Evolutionary conservation across 495 filamentous ascomycete species (phyloP).

Genomic region (Aspergillus sclerotioniger): DNA sequence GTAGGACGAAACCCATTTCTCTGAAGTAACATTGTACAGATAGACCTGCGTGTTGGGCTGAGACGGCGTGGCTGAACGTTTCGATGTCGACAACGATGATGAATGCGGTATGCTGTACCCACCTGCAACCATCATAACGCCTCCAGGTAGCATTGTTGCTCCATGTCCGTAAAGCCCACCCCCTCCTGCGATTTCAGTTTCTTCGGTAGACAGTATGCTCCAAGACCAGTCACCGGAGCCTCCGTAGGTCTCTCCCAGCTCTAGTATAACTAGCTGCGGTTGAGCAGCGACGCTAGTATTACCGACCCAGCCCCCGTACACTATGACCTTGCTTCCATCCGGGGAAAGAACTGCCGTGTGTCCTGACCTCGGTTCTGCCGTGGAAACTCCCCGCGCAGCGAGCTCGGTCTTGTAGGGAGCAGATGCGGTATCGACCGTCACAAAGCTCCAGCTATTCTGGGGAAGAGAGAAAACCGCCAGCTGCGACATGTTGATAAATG

Average conservation of each 20-base stretch:
- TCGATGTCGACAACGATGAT: slow-evolving; percentile 26
- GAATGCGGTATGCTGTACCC: slow-evolving; percentile 67
- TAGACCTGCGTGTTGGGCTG: slow-evolving; percentile 47
- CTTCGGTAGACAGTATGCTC: slow-evolving; percentile 54
- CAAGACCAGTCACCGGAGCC: slow-evolving; percentile 71
- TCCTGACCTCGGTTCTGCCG: slow-evolving; percentile 76
- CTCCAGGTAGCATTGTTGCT: slow-evolving; percentile 76
- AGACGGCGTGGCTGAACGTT: slow-evolving; percentile 32
- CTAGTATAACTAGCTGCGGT: slow-evolving; percentile 75
- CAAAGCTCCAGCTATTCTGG: slow-evolving; percentile 80
- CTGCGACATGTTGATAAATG: slow-evolving; percentile 92
- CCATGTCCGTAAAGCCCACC: slow-evolving; percentile 82
- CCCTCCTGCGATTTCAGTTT: slow-evolving; percentile 42
- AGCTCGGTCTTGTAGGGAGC: slow-evolving; percentile 45
- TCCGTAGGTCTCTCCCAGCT: slow-evolving; percentile 68
- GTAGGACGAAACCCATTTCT: slow-evolving; percentile 68
- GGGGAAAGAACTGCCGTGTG: slow-evolving; percentile 77
- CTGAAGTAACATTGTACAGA: slow-evolving; percentile 78
- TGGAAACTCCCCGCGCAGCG: slow-evolving; percentile 32
- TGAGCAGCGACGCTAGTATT: slow-evolving; percentile 68
- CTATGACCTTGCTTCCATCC: slow-evolving; percentile 69
- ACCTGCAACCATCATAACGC: slow-evolving; percentile 85
- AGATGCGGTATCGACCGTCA: slow-evolving; percentile 54
- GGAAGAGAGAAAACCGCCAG: slow-evolving; percentile 84
- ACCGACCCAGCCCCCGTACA: slow-evolving; percentile 91